Percentiles rank a stretch among this genome's conserved stretches.
Evolutionary conservation across 805 yeast genomes (phyloP).

Genomic region (Ogataea methanolica): DNA sequence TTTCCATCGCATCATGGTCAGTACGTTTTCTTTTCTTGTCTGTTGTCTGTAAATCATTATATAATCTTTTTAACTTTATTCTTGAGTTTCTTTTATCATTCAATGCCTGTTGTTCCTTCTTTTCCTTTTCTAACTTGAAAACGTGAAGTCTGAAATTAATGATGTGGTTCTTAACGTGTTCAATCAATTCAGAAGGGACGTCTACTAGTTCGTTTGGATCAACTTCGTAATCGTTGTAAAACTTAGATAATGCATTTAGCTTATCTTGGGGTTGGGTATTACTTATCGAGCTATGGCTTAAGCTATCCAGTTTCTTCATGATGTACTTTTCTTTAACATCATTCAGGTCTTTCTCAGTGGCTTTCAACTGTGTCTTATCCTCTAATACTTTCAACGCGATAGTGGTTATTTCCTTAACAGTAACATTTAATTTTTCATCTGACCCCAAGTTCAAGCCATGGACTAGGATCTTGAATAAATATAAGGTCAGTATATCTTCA

Average conservation of each 20-base stretch:
- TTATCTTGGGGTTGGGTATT: neutral
- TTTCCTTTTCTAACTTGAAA: conserved; percentile 45
- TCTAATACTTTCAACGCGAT: conserved; percentile 9
- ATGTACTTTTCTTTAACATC: conserved; percentile 1
- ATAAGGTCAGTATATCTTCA: conserved; percentile 23
- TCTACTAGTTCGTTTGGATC: conserved; percentile 55
- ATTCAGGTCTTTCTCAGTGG: neutral
- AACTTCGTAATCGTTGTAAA: conserved; percentile 38
- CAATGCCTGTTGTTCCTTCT: conserved; percentile 43
- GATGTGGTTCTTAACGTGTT: conserved; percentile 47
- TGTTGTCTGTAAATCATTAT: conserved; percentile 20
- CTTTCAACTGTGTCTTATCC: conserved; percentile 3
- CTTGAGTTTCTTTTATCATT: conserved; percentile 47
- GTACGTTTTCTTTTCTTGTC: conserved; percentile 7
- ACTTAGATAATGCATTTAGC: conserved; percentile 9
- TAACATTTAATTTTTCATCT: conserved; percentile 2
- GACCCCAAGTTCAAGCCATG: conserved; percentile 1
- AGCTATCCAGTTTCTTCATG: neutral
- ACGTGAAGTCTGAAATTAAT: conserved; percentile 54
- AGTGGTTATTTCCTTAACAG: conserved; percentile 2
- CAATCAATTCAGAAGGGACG: conserved; percentile 50
- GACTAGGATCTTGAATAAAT: conserved; percentile 15
- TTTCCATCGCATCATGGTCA: conserved; percentile 14
- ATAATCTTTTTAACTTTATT: conserved; percentile 41
- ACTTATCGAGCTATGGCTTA: conserved; percentile 1